Percentiles rank a stretch among this genome's conserved stretches.
These are phyloP conservation scores for Podila clonocystis DNA, from an alignment of 192 early-diverging fungal species.

Conservation along the genomic window DNA sequence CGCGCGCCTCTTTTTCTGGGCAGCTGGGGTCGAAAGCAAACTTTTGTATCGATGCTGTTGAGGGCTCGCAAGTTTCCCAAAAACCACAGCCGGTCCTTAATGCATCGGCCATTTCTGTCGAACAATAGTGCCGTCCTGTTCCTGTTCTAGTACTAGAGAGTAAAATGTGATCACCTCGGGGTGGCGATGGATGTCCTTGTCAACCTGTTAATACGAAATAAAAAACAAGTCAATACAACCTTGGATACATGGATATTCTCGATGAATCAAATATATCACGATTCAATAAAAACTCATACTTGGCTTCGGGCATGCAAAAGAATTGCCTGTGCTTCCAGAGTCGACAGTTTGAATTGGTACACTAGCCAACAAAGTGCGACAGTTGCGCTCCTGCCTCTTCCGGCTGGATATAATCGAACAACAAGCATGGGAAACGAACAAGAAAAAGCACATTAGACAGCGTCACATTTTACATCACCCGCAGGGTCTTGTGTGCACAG, in stretches of 20 bases:
- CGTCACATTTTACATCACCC: too few relatives aligned
- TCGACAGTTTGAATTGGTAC: slow-evolving; percentile 21
- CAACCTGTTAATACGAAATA: slow-evolving; percentile 18
- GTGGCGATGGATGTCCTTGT: slow-evolving; percentile 31
- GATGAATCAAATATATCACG: background rate
- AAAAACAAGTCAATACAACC: background rate
- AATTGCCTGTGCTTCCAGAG: slow-evolving; percentile 29
- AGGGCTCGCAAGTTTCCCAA: background rate
- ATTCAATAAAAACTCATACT: background rate
- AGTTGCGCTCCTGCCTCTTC: slow-evolving; percentile 47
- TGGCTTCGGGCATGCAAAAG: slow-evolving; percentile 33
- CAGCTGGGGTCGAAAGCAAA: too few relatives aligned
- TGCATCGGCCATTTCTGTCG: slow-evolving; percentile 17
- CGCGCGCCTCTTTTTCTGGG: too few relatives aligned
- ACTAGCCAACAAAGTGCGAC: slow-evolving; percentile 44
- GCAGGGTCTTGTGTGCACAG: background rate
- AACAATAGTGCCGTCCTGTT: slow-evolving; percentile 1
- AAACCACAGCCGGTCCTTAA: background rate
- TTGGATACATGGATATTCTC: background rate
- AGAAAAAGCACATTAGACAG: background rate
- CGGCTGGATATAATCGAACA: slow-evolving; percentile 20
- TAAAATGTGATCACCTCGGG: slow-evolving; percentile 32
- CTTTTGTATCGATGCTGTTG: background rate
- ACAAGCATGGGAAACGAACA: background rate
- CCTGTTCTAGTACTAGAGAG: slow-evolving; percentile 26